Conservation (phyloP, 139 green algal species). For the Chlamydomonas asymmetrica region DNA sequence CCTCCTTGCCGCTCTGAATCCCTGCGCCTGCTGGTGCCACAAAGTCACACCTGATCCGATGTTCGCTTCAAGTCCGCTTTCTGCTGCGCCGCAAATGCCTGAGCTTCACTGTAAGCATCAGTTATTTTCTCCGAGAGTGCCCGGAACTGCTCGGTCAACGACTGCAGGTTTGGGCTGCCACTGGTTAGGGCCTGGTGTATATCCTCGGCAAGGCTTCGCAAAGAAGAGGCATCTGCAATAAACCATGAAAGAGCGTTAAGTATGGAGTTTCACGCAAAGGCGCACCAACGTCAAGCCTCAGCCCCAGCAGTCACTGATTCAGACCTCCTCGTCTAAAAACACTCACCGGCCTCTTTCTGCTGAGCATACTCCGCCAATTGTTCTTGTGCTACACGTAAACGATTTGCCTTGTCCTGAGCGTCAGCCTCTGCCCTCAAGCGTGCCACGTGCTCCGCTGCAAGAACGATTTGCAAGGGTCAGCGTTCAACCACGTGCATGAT, state of each 20-base stretch:
- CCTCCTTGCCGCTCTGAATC: too few species aligned
- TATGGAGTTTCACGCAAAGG: too few species aligned
- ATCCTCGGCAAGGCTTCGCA: too few species aligned
- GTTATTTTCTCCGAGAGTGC: constrained; percentile 32
- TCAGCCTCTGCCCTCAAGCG: constrained; percentile 73
- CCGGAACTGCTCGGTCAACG: constrained; percentile 2
- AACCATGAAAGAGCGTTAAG: too few species aligned
- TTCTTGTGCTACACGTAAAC: constrained; percentile 74
- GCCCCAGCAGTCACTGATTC: neutral
- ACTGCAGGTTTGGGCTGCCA: constrained; percentile 26
- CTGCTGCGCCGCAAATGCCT: constrained; percentile 56
- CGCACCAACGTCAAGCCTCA: too few species aligned
- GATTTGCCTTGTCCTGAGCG: constrained; percentile 54
- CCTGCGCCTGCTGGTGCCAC: too few species aligned
- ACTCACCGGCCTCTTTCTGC: constrained; percentile 45
- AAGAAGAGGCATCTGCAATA: too few species aligned
- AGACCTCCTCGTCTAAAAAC: neutral
- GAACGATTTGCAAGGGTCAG: too few species aligned
- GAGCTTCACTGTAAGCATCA: constrained; percentile 54
- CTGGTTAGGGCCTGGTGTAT: too few species aligned
- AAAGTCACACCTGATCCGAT: constrained; percentile 46
- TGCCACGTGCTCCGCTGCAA: constrained; percentile 71
- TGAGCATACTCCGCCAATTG: constrained; percentile 81
- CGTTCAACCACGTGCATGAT: too few species aligned
- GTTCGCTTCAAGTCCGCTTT: constrained; percentile 66